Conservation (phyloP, 163 green algal species). For the Chlamydomonas reinhardtii region DNA sequence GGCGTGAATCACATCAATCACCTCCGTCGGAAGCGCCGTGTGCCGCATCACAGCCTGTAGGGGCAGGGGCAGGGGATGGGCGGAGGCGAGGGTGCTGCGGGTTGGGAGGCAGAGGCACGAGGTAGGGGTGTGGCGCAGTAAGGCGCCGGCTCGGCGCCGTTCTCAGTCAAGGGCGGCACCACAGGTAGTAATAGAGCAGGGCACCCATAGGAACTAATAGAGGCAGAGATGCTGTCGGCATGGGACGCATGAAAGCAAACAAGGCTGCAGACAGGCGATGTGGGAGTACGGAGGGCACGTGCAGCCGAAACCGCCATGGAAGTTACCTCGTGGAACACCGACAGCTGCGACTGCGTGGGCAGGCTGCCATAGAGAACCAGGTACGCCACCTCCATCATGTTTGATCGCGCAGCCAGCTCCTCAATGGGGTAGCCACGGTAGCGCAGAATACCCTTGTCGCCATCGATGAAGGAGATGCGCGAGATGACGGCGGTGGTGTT, state of each 20-base stretch:
- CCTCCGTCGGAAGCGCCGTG: constrained; percentile 78
- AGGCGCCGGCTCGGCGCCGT: no score
- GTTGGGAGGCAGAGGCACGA: no score
- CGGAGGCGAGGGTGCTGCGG: background rate
- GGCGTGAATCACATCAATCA: constrained; percentile 83
- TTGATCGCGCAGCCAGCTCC: constrained; percentile 89
- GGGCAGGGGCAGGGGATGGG: background rate
- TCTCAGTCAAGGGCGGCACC: no score
- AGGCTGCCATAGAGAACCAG: constrained; percentile 94
- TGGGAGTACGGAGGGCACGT: no score
- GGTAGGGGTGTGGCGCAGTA: no score
- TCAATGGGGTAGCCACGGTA: constrained; percentile 99
- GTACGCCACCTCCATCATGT: constrained; percentile 91
- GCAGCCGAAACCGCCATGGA: no score
- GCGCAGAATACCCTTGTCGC: constrained; percentile 94
- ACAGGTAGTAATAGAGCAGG: no score
- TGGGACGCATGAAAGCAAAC: no score
- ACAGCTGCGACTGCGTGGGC: constrained; percentile 78
- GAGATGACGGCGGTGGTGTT: constrained; percentile 93
- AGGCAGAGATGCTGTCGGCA: no score
- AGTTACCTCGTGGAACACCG: constrained; percentile 51
- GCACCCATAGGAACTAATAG: no score
- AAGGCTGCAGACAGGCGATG: no score
- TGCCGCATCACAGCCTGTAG: constrained; percentile 90
- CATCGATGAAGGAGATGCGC: constrained; percentile 97